These are phyloP conservation scores for Pleurotus cornucopiae DNA, from an alignment of 768 basidiomycete species.

Conservation along the genomic window DNA sequence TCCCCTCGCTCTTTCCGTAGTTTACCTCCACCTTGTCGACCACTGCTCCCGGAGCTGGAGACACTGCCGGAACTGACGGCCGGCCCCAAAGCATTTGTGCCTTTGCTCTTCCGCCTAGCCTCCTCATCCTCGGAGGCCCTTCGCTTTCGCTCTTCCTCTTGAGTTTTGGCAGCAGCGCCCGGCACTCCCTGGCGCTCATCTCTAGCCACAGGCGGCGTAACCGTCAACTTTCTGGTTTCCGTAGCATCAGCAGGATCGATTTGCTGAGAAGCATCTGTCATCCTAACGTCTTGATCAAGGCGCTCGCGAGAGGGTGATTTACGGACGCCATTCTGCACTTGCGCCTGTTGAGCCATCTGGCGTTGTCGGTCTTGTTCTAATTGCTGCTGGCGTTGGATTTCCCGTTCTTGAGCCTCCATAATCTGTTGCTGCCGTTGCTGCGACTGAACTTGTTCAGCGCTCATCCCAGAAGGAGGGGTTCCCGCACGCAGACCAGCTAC, in stretches of 20 bases:
- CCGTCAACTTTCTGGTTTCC: conserved; percentile 75
- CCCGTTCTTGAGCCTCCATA: conserved; percentile 26
- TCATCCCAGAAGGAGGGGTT: conserved; percentile 2
- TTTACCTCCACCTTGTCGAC: conserved; percentile 24
- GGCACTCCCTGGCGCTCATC: conserved; percentile 36
- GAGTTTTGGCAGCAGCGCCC: conserved; percentile 37
- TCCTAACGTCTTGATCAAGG: conserved; percentile 17
- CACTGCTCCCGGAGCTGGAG: conserved; percentile 19
- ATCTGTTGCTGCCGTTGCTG: conserved; percentile 28
- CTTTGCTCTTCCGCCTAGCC: conserved; percentile 45
- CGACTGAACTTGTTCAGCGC: conserved; percentile 16
- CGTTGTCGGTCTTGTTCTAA: conserved; percentile 24
- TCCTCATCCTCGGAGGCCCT: conserved; percentile 39
- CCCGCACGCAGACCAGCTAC: not conserved
- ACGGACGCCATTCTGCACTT: conserved; percentile 29
- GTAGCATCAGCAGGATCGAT: conserved; percentile 66
- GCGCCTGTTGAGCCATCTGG: conserved; percentile 9
- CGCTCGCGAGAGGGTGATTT: conserved; percentile 46
- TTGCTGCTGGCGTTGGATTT: conserved; percentile 26
- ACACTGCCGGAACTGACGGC: conserved; percentile 36
- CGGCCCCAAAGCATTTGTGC: conserved; percentile 32
- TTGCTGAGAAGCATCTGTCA: conserved; percentile 18
- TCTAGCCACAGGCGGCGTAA: conserved; percentile 75
- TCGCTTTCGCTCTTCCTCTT: conserved; percentile 52
- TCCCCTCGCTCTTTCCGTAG: conserved; percentile 40